A percentile compares a stretch with the other conserved stretches of the same genome.
Conservation (phyloP, 495 filamentous ascomycete species). For the Aspergillus sparsus region DNA sequence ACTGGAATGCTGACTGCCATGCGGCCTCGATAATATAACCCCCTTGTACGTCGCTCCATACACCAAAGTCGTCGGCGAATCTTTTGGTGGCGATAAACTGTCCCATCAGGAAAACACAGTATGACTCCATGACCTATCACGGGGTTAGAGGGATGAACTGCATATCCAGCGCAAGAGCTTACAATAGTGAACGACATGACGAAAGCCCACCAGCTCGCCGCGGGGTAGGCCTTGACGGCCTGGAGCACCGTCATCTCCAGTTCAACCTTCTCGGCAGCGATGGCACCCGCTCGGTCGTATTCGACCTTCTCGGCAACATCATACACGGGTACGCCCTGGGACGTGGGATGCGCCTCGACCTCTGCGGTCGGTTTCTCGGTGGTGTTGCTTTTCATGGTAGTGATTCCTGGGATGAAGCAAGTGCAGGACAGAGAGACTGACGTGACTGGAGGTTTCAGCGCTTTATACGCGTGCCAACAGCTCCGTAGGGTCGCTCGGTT, state of each 20-base stretch:
- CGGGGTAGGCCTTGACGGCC: constrained; percentile 46
- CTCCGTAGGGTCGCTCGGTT: constrained; percentile 29
- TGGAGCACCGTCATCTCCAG: constrained; percentile 33
- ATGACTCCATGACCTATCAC: constrained; percentile 46
- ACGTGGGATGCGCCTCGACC: constrained; percentile 41
- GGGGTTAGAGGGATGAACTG: constrained; percentile 30
- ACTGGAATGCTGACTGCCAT: constrained; percentile 45
- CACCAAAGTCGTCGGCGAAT: constrained; percentile 44
- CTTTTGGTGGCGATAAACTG: constrained; percentile 43
- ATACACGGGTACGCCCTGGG: constrained; percentile 37
- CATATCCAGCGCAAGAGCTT: constrained; percentile 23
- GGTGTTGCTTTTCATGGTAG: constrained; percentile 45
- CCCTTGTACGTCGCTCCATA: constrained; percentile 26
- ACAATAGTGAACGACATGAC: constrained; percentile 47
- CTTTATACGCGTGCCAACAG: constrained; percentile 34
- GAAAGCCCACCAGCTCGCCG: constrained; percentile 51
- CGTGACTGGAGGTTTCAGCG: constrained; percentile 32
- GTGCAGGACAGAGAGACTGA: constrained; percentile 32
- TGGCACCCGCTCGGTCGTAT: constrained; percentile 46
- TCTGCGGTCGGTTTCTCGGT: constrained; percentile 41
- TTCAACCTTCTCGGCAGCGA: constrained; percentile 36
- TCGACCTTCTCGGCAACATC: constrained; percentile 48
- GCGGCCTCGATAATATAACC: constrained; percentile 32
- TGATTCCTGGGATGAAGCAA: constrained; percentile 30
- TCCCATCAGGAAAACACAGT: constrained; percentile 45